Base-by-base conservation (phyloP, 106 monocot species). In the Allium sativum region DNA sequence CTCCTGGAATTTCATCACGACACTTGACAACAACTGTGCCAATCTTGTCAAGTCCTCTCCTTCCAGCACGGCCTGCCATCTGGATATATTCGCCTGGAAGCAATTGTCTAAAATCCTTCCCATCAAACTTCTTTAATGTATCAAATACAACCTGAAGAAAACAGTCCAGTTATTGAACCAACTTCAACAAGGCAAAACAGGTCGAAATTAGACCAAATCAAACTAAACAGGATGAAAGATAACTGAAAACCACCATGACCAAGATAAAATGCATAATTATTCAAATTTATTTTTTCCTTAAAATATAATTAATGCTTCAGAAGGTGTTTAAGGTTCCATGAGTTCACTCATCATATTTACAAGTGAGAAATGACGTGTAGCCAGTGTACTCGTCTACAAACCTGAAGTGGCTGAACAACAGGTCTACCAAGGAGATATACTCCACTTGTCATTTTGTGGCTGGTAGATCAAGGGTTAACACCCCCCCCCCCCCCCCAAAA, bases 11-110 rank as follows among this genome's bases (percentile, higher is more conserved):
- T 64, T 95, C 90, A 73, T 95, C 95, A 69, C 82, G 95, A 64
- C 95, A 95, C 90, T 87, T 86, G 40, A 95, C 65, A 41, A 90
- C 69, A 11, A 95, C 95, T 14, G 95, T 95, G 58, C 95, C 95
- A 68, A 82, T 87, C 14, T 87, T 81, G 81, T 95, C 95, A 21
- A 95, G 68, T 13, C 95, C 95, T 75, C 95, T 81, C 62, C 95
- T 78, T 12, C 95, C 95, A 65, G 95, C 95, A 70, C 95, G 95
- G 2, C 95, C 95, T 43, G 95, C 95, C 95, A 95, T 95, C 75
- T 95, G 95, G 70, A 95, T 90, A 77, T 95, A 95, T 67, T 95
- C 95, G 51, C 95, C 95, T 51, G 95, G 79, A 71, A 95, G 81
- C 50, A 95, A 69, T 52, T 73, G 70, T 55, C 95, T 83, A 60